Evolutionary conservation across 768 basidiomycete genomes (phyloP).

Genomic region (Leccinellum rugosiceps): DNA sequence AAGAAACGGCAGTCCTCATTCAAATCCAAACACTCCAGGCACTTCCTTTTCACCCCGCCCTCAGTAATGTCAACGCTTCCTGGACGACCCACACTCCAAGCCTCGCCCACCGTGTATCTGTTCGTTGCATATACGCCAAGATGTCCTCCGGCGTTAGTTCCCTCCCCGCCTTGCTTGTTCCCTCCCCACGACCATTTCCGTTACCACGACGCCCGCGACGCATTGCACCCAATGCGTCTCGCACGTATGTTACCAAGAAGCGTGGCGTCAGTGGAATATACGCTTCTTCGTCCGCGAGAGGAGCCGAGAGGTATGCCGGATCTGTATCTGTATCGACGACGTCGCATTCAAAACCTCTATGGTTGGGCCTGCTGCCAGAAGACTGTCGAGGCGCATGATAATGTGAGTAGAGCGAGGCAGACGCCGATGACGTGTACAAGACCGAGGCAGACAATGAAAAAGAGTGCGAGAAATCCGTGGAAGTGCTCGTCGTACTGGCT

Average conservation of each 20-base stretch:
- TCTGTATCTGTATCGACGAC: conserved; percentile 38
- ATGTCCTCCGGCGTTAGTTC: conserved; percentile 45
- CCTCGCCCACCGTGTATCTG: conserved; percentile 63
- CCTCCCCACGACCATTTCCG: conserved; percentile 5
- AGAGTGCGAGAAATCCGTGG: conserved; percentile 13
- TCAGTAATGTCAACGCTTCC: conserved; percentile 49
- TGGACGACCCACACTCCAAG: conserved; percentile 63
- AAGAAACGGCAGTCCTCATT: neutral
- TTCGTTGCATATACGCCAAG: conserved; percentile 39
- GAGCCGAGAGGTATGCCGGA: conserved; percentile 54
- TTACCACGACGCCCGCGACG: conserved; percentile 7
- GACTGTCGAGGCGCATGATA: conserved; percentile 21
- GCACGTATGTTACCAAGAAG: conserved; percentile 48
- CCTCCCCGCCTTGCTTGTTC: neutral
- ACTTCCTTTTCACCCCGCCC: neutral
- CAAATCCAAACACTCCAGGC: neutral
- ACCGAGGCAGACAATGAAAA: conserved; percentile 30
- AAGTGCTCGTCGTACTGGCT: conserved; percentile 18
- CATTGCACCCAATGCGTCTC: conserved; percentile 41
- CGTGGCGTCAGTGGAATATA: conserved; percentile 59
- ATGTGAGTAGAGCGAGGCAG: conserved; percentile 23
- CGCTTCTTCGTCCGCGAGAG: conserved; percentile 50
- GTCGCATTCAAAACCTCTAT: neutral
- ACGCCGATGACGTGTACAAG: conserved; percentile 19
- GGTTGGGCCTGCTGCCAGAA: neutral